Evolutionary conservation across 2,329 filamentous ascomycete species (phyloP).

Genomic region (Fusarium concolor): DNA sequence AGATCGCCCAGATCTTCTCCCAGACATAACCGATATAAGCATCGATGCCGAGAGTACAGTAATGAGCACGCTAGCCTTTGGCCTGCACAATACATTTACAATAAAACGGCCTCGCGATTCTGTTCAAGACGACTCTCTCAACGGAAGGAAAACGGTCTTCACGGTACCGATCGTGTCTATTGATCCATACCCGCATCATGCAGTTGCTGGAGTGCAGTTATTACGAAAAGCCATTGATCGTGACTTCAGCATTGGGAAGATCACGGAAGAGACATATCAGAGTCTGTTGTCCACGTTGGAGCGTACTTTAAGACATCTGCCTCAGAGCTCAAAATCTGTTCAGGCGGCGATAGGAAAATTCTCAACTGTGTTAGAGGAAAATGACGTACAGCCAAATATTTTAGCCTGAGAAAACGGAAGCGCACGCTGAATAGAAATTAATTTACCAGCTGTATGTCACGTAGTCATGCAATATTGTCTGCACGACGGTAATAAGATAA

Average conservation of each 20-base stretch:
- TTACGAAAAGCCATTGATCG: conserved; percentile 48
- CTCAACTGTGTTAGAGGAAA: conserved; percentile 4
- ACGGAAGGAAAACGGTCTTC: conserved; percentile 9
- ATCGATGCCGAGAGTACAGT: conserved; percentile 48
- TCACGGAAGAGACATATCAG: conserved; percentile 43
- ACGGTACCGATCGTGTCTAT: conserved; percentile 49
- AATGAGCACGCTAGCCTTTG: conserved; percentile 49
- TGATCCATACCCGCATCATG: conserved; percentile 50
- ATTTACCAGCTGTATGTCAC: background rate
- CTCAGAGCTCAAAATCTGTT: conserved; percentile 50
- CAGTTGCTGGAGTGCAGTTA: conserved; percentile 48
- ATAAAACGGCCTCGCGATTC: conserved; percentile 13
- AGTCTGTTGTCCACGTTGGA: conserved; percentile 46
- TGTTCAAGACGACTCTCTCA: background rate
- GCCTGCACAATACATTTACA: conserved; percentile 46
- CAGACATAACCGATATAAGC: conserved; percentile 40
- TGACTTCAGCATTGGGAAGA: conserved; percentile 44
- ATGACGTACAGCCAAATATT: background rate
- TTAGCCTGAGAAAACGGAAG: background rate
- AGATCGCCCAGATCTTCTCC: conserved; percentile 44
- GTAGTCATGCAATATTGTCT: background rate
- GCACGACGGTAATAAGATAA: background rate
- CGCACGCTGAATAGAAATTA: background rate
- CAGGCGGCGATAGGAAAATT: conserved; percentile 46
- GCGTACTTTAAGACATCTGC: conserved; percentile 43